A percentile compares a stretch with the other conserved stretches of the same genome.
Evolutionary conservation across 208 protist species (phyloP).

Genomic region (Crithidia expoeki): DNA sequence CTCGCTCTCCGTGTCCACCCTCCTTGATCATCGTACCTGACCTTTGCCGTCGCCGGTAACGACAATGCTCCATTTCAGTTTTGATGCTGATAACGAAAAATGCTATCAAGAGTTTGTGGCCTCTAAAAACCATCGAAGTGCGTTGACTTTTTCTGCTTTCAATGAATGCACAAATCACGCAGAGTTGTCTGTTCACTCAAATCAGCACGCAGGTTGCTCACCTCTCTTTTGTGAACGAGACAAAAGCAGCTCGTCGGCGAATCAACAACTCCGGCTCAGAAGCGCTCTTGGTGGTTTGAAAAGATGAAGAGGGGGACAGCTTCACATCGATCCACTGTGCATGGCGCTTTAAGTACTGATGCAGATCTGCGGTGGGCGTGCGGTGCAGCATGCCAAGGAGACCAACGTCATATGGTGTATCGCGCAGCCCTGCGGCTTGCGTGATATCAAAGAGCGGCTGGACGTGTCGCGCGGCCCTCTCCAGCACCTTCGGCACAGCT

Average conservation of each 20-base stretch:
- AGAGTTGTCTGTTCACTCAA: background rate
- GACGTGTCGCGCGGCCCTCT: slow-evolving; percentile 18
- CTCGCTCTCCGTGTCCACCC: no score
- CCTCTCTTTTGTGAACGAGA: background rate
- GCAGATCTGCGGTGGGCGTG: background rate
- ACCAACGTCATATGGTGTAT: slow-evolving; percentile 12
- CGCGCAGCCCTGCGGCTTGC: background rate
- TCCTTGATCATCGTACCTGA: no score
- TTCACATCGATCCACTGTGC: slow-evolving; percentile 27
- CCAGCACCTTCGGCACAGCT: slow-evolving; percentile 33
- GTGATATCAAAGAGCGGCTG: slow-evolving; percentile 11
- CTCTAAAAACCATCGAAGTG: no score
- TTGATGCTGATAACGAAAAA: no score
- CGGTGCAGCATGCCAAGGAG: slow-evolving; percentile 29
- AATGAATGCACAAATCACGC: no score
- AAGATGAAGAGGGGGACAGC: background rate
- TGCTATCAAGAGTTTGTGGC: no score
- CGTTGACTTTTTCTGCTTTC: no score
- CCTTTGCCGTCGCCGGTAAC: no score
- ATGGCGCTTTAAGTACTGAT: slow-evolving; percentile 19
- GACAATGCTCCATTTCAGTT: no score
- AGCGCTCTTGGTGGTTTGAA: background rate
- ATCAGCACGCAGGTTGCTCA: no score
- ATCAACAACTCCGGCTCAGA: slow-evolving; percentile 3
- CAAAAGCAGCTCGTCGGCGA: slow-evolving; percentile 17